phyloP scores from a whole-genome alignment of 345 rosid species.

The Eutrema yunnanense region DNA sequence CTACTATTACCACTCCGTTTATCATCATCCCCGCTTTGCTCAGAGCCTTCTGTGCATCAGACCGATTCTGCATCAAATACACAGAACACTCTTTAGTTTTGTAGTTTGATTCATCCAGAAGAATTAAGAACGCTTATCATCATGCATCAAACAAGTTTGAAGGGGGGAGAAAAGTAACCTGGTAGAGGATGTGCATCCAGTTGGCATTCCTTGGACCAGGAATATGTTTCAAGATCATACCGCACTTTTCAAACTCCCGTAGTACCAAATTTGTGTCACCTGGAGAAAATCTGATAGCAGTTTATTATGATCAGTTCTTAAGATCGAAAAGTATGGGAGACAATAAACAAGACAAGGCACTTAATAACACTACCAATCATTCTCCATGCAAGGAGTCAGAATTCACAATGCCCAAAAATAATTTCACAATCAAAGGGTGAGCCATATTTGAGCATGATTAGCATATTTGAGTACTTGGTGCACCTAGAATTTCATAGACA shows the following conservation, averaged over 20 bases:
- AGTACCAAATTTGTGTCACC: conserved; percentile 86
- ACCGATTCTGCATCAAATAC: conserved; percentile 51
- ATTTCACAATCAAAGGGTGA: background rate
- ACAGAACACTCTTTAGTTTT: background rate
- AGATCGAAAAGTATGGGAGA: background rate
- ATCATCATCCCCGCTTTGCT: conserved; percentile 85
- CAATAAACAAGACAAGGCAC: background rate
- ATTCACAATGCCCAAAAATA: background rate
- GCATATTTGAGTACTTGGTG: background rate
- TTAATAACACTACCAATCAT: background rate
- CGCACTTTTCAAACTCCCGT: conserved; percentile 88
- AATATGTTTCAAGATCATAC: conserved; percentile 83
- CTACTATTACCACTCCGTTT: conserved; percentile 70
- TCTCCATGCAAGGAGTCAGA: background rate
- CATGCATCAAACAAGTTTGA: conserved; percentile 1
- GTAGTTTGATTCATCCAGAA: background rate
- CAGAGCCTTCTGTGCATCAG: conserved; percentile 91
- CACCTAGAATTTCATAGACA: background rate
- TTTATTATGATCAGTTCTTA: conserved; percentile 9
- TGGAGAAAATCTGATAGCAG: conserved; percentile 60
- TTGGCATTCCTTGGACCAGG: conserved; percentile 95
- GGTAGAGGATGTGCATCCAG: conserved; percentile 95
- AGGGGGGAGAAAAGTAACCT: conserved; percentile 45
- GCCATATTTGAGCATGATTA: background rate
- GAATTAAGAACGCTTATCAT: background rate